These are phyloP conservation scores for Lipomyces chichibuensis DNA, from an alignment of 805 yeast species.

Conservation along the genomic window DNA sequence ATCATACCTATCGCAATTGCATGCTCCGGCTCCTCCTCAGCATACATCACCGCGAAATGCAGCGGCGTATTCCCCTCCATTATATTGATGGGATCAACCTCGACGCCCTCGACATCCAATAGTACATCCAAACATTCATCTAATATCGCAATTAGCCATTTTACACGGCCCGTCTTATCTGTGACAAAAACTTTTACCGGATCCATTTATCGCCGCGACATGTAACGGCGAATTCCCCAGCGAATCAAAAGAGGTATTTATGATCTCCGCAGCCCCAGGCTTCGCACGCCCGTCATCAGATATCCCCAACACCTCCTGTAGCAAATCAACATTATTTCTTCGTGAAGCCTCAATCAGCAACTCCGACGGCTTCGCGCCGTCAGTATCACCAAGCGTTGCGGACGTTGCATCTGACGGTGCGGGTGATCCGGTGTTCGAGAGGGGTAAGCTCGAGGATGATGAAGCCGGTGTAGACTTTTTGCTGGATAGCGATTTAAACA, in stretches of 20 bases:
- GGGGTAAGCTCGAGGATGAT: background rate
- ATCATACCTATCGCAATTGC: slow-evolving; percentile 63
- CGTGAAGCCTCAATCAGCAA: slow-evolving; percentile 86
- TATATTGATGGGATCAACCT: slow-evolving; percentile 77
- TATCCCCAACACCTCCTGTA: slow-evolving; percentile 58
- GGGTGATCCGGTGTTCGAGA: slow-evolving; percentile 3
- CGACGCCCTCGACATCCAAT: slow-evolving; percentile 86
- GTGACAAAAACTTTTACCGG: slow-evolving; percentile 47
- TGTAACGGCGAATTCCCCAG: slow-evolving; percentile 82
- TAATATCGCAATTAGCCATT: background rate
- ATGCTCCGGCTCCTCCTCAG: slow-evolving; percentile 79
- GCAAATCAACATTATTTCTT: slow-evolving; percentile 79
- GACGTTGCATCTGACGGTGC: background rate
- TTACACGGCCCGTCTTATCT: background rate
- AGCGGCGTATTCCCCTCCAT: slow-evolving; percentile 84
- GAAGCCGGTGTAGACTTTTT: slow-evolving; percentile 15
- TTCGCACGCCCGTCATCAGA: slow-evolving; percentile 41
- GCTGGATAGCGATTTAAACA: slow-evolving; percentile 11
- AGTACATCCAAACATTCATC: slow-evolving; percentile 79
- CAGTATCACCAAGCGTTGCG: slow-evolving; percentile 34
- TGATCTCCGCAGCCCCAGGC: slow-evolving; percentile 50
- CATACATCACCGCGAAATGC: slow-evolving; percentile 79
- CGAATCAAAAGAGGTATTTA: slow-evolving; percentile 74
- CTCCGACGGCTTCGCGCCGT: slow-evolving; percentile 77
- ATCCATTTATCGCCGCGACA: slow-evolving; percentile 77